phyloP scores from a whole-genome alignment of 805 yeast genomes.

The Saturnispora serradocipensis region DNA sequence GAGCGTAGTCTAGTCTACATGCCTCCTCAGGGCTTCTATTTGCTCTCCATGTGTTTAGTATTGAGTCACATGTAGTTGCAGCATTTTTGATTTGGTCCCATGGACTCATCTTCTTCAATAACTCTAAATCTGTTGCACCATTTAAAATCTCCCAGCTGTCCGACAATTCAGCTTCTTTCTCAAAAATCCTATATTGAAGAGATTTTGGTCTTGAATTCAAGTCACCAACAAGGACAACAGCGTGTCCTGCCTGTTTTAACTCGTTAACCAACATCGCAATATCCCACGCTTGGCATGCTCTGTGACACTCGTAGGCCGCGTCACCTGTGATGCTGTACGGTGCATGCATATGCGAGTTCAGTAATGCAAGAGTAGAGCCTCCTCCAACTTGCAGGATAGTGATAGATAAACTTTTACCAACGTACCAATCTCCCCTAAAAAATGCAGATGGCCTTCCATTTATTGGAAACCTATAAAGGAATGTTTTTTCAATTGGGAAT shows the following conservation, averaged over 20 bases:
- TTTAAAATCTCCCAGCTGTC: constrained; percentile 79
- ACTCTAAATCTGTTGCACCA: constrained; percentile 36
- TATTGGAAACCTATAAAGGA: constrained; percentile 76
- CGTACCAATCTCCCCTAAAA: constrained; percentile 94
- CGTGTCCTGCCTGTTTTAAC: constrained; percentile 65
- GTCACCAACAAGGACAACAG: constrained; percentile 88
- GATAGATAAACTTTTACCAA: constrained; percentile 81
- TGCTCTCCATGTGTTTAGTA: constrained; percentile 78
- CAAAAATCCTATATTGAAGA: constrained; percentile 66
- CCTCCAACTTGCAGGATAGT: constrained; percentile 52
- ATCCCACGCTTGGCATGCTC: constrained; percentile 97
- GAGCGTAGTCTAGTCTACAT: constrained; percentile 82
- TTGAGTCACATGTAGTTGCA: constrained; percentile 87
- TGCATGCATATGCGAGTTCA: constrained; percentile 96
- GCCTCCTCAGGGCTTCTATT: constrained; percentile 54
- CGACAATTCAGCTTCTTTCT: constrained; percentile 53
- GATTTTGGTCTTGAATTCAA: constrained; percentile 84
- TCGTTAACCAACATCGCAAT: constrained; percentile 57
- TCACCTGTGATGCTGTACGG: constrained; percentile 81
- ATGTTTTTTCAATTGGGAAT: constrained; percentile 72
- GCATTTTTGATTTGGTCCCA: constrained; percentile 57
- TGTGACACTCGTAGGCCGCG: constrained; percentile 81
- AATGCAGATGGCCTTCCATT: constrained; percentile 94
- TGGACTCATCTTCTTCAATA: constrained; percentile 40
- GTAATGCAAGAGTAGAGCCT: constrained; percentile 51